Evolutionary conservation across 1,284 basidiomycete species (phyloP).

Genomic region (Tylopilus sp.): DNA sequence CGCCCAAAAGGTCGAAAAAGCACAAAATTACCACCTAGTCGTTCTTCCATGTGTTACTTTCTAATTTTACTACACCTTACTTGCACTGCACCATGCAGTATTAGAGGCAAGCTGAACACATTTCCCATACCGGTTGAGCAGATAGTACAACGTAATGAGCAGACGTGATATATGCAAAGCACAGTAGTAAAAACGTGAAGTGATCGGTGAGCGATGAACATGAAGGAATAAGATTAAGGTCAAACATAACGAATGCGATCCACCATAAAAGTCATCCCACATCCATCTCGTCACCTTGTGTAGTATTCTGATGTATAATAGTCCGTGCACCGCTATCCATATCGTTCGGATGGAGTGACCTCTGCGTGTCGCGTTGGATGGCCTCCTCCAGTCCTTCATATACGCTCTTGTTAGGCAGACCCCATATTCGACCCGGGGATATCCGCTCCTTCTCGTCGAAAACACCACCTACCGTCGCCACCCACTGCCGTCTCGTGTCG

Average conservation of each 20-base stretch:
- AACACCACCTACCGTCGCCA: conserved; percentile 72
- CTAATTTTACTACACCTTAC: too few species aligned
- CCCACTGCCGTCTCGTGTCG: conserved; percentile 78
- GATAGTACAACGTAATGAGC: conserved; percentile 37
- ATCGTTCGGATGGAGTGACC: conserved; percentile 21
- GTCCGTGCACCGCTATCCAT: conserved; percentile 44
- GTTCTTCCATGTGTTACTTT: not conserved
- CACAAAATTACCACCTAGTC: conserved; percentile 29
- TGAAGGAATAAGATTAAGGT: conserved; percentile 47
- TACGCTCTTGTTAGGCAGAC: conserved; percentile 78
- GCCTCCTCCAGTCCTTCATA: conserved; percentile 81
- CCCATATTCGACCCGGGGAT: conserved; percentile 75
- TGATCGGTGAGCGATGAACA: conserved; percentile 34
- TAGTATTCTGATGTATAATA: conserved; percentile 56
- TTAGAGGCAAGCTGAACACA: conserved; percentile 15
- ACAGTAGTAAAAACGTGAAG: conserved; percentile 32
- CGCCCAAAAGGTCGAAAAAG: conserved; percentile 59
- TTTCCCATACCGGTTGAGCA: conserved; percentile 24
- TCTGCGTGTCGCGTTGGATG: conserved; percentile 41
- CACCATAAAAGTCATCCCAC: conserved; percentile 50
- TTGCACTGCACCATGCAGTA: too few species aligned
- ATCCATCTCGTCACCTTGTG: conserved; percentile 65
- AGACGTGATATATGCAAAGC: conserved; percentile 32
- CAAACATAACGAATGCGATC: conserved; percentile 19
- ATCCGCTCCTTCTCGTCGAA: conserved; percentile 76